Base-by-base conservation (phyloP, 345 rosid genomes). In the Corchorus olitorius region DNA sequence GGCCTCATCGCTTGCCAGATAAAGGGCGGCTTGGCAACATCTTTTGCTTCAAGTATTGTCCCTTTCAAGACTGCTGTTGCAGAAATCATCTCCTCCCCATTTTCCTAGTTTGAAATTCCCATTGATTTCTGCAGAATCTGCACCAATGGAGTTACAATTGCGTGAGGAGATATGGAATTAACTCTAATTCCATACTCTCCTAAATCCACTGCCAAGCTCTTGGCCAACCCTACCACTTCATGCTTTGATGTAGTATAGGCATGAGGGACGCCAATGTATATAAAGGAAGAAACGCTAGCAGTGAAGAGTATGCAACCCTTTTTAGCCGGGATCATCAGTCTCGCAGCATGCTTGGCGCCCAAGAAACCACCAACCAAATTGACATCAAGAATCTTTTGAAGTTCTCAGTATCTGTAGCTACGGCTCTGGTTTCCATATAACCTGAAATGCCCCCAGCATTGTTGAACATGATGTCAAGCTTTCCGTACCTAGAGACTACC, bases 191-290 rank as follows among this genome's bases (percentile, higher is more conserved):
- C 84, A 33, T 73, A 50, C 27, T 74, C 66, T 5, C 84, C 81
- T 12, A 81, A 69, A 72, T 81, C 84, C 0, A 45, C 78, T 0
- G 75, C 63, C 70, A 76, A 53, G 17, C 52, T 74, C 16, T 61
- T 46, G 4, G 83, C 45, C 65, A 76, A 65, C 9, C 84, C 84
- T 19, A 64, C 68, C 8, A 81, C 41, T 2, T 76, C 84, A 0
- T 81, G 76, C 68, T 81, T 81, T 19, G 83, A n/a, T 83, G 90
- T 60, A 83, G 74, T 13, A 84, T 90, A 90, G 0, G 91, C 87
- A 14, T 86, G 83, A 0, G 87, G 39, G 15, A 69, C 62, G 17
- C 75, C 79, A 2, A 50, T 76, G 14, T 67, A 68, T 0, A 79
- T 15, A 5, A 1, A 2, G 5, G 81, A 83, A 49, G 34, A 34